phyloP scores from a whole-genome alignment of 2,329 filamentous ascomycete genomes.

The Xylaria digitata region DNA sequence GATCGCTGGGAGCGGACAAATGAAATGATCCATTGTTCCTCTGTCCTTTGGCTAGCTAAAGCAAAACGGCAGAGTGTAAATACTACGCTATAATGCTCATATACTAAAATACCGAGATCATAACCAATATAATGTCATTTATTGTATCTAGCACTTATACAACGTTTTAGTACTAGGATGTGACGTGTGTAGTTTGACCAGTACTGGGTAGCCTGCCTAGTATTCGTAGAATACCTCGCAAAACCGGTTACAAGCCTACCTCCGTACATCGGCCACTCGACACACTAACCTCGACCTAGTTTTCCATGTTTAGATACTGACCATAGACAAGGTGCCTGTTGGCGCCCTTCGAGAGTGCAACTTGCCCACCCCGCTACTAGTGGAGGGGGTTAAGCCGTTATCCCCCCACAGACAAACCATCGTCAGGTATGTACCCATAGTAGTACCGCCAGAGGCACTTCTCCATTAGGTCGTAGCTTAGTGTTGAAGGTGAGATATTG shows the following conservation, averaged over 20 bases:
- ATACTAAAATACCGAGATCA: not conserved
- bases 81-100: not conserved
- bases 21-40: constrained; percentile 23
- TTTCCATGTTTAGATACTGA: too few relatives aligned
- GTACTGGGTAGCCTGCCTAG: not conserved
- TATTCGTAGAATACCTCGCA: not conserved
- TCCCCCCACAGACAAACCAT: too few relatives aligned
- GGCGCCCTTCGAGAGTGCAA: not conserved
- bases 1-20: constrained; percentile 28
- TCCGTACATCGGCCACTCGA: constrained; percentile 22
- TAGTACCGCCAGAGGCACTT: too few relatives aligned
- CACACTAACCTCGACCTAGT: not conserved
- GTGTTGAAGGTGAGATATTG: not conserved
- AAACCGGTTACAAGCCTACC: not conserved
- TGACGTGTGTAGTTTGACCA: not conserved
- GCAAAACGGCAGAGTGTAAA: not conserved
- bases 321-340: too few relatives aligned
- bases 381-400: too few relatives aligned
- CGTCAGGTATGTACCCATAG: too few relatives aligned
- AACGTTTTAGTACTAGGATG: not conserved
- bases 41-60: not conserved
- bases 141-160: not conserved
- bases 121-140: not conserved
- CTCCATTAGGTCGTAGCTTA: too few relatives aligned
- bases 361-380: not conserved